Evolutionary conservation across 2,329 filamentous ascomycete genomes (phyloP), one percentile per base, ranked within the genome.

Genomic region (Ophiocordyceps sinensis): DNA sequence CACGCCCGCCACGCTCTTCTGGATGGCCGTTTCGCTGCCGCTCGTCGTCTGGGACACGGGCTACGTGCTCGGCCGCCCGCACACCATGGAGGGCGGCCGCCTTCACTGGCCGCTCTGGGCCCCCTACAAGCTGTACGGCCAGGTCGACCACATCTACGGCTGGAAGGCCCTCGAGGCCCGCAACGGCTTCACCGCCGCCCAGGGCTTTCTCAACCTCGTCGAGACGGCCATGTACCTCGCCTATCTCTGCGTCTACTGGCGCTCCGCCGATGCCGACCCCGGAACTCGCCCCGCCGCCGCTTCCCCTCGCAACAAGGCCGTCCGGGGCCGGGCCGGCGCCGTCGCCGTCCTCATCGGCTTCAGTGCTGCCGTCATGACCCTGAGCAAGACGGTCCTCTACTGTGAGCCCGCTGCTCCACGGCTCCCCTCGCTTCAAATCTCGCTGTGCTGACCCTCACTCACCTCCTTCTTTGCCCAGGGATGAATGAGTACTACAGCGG

Each of bases 111-210:
- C 83, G 2, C 52, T 94, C 35, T 94, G 76, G 73, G 65, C 63
- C 28, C 85, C 84, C 0, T 94, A 94, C 63, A 75, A 73, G 53
- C 74, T 93, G 2, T 94, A 94, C 64, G 84, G 81, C 43, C 65
- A 70, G 39, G 68, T 94, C 49, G 87, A 94, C 61, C 69, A 87
- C 58, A 69, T 89, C 28, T 94, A 94, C 64, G 85, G 86, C 34
- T 80, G 73, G 67, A 78, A 80, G 51, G 79, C 82, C 4, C 85
- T 73, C 57, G 63, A 83, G 45, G 68, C 68, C 14, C 59, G 68
- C 19, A 77, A 79, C 55, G 85, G 86, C 30, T 94, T 93, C 62
- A 84, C 83, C 0, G 74, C 71, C 35, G 85, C 85, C 31, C 86
- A 94, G 67, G 73, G 72, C 26, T 51, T 67, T 7, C 56, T 88